Percentiles rank a stretch among this genome's conserved stretches.
Conservation (phyloP, 805 yeast genomes). For the Candida sphagnicola region DNA sequence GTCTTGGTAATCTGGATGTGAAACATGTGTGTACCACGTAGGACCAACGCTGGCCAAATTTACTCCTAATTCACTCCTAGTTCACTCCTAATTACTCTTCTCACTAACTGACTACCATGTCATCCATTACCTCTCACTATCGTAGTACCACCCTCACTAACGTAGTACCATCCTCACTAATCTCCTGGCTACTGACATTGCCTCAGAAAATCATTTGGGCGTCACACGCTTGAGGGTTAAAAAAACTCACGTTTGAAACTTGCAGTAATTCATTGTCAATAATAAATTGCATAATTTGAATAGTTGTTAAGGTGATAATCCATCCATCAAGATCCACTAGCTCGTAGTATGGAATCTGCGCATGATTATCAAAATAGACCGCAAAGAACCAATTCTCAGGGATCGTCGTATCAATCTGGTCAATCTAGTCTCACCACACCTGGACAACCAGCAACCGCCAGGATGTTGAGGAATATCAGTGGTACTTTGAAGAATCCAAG, state of each 20-base stretch:
- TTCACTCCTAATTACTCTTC: no score
- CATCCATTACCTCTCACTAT: no score
- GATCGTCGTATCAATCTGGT: background rate
- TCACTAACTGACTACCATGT: no score
- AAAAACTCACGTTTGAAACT: background rate
- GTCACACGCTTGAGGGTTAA: constrained; percentile 1
- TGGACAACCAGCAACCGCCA: constrained; percentile 61
- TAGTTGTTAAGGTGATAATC: background rate
- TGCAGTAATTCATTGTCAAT: background rate
- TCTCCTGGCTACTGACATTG: no score
- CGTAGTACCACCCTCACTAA: no score
- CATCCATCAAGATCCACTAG: background rate
- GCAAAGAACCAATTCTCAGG: background rate
- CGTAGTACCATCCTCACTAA: no score
- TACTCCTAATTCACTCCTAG: no score
- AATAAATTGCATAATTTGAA: no score
- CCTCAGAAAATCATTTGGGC: no score
- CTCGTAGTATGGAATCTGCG: background rate
- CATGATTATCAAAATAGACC: background rate
- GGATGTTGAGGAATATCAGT: constrained; percentile 61
- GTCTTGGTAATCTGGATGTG: no score
- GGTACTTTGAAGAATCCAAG: constrained; percentile 25
- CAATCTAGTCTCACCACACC: constrained; percentile 3
- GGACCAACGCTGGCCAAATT: no score
- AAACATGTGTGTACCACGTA: no score